These are phyloP conservation scores for Chaetomidium leptoderma DNA, from an alignment of 495 filamentous ascomycete genomes.

Conservation along the genomic window DNA sequence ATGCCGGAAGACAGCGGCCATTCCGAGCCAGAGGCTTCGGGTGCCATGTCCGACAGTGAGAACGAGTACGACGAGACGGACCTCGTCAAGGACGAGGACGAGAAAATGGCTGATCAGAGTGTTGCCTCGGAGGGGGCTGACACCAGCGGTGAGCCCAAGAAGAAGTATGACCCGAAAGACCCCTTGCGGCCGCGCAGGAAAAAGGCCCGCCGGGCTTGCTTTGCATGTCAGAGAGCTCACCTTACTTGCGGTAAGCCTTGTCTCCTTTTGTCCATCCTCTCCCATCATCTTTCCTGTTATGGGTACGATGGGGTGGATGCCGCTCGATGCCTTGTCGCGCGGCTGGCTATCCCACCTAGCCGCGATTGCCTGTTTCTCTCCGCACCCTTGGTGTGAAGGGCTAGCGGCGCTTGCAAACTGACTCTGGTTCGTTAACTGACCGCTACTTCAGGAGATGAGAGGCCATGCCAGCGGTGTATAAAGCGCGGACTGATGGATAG, in stretches of 20 bases:
- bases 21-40: slow-evolving; percentile 48
- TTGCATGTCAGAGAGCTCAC: slow-evolving; percentile 95
- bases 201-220: slow-evolving; percentile 92
- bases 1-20: slow-evolving; percentile 46
- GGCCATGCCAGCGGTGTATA: slow-evolving; percentile 89
- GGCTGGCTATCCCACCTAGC: neutral
- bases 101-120: slow-evolving; percentile 55
- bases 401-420: neutral
- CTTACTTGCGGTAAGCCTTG: slow-evolving; percentile 84
- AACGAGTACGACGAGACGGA: slow-evolving; percentile 50
- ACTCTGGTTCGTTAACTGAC: slow-evolving; percentile 12
- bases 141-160: slow-evolving; percentile 47
- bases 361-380: neutral
- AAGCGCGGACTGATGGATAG: slow-evolving; percentile 84
- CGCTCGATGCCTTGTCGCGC: too few species aligned
- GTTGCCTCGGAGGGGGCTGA: slow-evolving; percentile 43
- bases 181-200: slow-evolving; percentile 83
- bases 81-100: slow-evolving; percentile 51
- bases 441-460: slow-evolving; percentile 55
- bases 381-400: neutral
- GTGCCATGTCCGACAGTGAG: slow-evolving; percentile 53
- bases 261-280: neutral
- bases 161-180: slow-evolving; percentile 74
- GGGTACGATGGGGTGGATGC: too few species aligned
- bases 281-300: neutral